Conservation (phyloP, 2,329 filamentous ascomycete species). For the Ophiostoma sp. region DNA sequence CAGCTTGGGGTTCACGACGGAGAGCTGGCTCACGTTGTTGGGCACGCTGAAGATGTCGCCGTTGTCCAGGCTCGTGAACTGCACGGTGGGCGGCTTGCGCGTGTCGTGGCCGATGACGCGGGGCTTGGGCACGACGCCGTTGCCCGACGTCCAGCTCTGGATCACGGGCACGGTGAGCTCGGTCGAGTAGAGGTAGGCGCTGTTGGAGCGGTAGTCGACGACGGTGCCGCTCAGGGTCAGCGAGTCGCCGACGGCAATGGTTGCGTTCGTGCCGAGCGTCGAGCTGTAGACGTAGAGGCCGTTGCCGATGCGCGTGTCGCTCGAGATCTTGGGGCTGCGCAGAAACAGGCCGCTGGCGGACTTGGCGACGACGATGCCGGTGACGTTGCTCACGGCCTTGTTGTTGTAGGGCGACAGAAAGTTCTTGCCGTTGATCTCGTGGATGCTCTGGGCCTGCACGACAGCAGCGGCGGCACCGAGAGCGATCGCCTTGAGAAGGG, state of each 20-base stretch:
- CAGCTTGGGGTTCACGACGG: constrained; percentile 54
- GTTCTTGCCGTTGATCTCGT: constrained; percentile 60
- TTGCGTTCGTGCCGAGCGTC: constrained; percentile 41
- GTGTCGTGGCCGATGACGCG: constrained; percentile 57
- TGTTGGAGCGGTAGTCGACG: constrained; percentile 49
- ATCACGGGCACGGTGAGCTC: constrained; percentile 47
- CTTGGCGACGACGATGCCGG: constrained; percentile 60
- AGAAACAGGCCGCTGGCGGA: constrained; percentile 58
- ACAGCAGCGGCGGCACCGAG: constrained; percentile 10
- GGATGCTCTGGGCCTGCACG: constrained; percentile 39
- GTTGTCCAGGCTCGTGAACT: constrained; percentile 58
- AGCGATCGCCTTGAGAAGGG: constrained; percentile 15
- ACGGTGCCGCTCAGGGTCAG: constrained; percentile 57
- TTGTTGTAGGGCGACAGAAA: constrained; percentile 58
- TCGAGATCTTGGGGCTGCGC: constrained; percentile 53
- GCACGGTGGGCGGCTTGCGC: constrained; percentile 52
- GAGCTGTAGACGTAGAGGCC: constrained; percentile 60
- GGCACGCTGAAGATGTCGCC: constrained; percentile 61
- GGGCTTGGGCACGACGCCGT: constrained; percentile 33
- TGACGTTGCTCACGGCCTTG: constrained; percentile 52
- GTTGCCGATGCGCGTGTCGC: constrained; percentile 53
- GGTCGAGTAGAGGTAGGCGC: constrained; percentile 57
- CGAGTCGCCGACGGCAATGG: constrained; percentile 55
- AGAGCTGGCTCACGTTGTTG: constrained; percentile 55
- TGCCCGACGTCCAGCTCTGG: constrained; percentile 13